Evolutionary conservation across 1,284 basidiomycete genomes (phyloP).

Genomic region (Trametes sp.): DNA sequence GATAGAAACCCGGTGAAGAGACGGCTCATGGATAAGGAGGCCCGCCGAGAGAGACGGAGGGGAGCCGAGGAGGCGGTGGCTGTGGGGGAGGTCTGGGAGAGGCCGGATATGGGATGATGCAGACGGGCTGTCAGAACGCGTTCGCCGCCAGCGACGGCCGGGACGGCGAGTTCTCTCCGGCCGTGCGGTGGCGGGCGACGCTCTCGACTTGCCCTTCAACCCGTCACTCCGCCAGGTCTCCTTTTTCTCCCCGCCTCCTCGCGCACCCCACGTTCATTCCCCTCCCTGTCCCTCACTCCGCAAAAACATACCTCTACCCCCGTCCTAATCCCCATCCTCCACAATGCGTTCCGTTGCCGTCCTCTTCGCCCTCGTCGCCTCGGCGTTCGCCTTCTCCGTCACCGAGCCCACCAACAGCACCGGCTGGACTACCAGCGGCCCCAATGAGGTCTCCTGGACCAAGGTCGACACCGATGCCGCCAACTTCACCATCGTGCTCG

Average conservation of each 20-base stretch:
- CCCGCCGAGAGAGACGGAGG: background rate
- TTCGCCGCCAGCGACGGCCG: conserved; percentile 14
- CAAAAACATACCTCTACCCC: conserved; percentile 9
- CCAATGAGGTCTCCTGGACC: conserved; percentile 68
- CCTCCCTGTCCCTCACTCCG: conserved; percentile 21
- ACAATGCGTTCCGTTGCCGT: conserved; percentile 54
- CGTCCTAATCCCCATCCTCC: conserved; percentile 39
- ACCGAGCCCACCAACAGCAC: conserved; percentile 55
- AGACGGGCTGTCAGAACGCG: conserved; percentile 5
- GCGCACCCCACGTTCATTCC: conserved; percentile 30
- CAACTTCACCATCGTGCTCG: conserved; percentile 75
- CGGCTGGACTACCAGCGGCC: conserved; percentile 66
- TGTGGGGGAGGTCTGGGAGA: background rate
- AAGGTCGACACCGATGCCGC: conserved; percentile 68
- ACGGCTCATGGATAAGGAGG: background rate
- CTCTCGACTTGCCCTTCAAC: conserved; percentile 19
- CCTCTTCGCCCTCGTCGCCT: conserved; percentile 60
- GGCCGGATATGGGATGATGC: conserved; percentile 16
- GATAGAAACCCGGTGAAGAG: conserved; percentile 3
- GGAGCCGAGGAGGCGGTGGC: conserved; percentile 2
- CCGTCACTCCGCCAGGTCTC: conserved; percentile 18
- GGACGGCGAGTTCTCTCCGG: conserved; percentile 16
- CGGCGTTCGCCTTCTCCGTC: conserved; percentile 68
- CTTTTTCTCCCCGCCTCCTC: conserved; percentile 19
- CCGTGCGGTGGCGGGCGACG: conserved; percentile 14